phyloP scores from a whole-genome alignment of 345 rosid species.

The Linum usitatissimum region DNA sequence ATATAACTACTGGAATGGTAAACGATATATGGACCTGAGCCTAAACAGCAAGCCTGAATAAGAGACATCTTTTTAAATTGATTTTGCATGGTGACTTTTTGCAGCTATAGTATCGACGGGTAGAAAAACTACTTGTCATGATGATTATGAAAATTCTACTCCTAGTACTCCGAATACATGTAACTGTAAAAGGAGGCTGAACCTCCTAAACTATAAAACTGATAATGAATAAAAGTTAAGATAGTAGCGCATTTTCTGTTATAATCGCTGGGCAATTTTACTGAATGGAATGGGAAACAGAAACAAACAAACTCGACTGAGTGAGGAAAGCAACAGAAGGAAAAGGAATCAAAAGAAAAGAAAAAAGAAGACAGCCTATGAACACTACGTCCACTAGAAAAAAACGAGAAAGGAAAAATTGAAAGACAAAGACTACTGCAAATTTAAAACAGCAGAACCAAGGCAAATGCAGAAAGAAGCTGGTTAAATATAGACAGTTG shows the following conservation, averaged over 20 bases:
- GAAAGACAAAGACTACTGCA: not conserved
- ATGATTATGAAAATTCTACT: too few relatives aligned
- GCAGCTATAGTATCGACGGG: too few relatives aligned
- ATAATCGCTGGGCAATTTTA: slow-evolving; percentile 1
- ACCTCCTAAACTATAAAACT: not conserved
- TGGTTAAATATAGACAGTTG: not conserved
- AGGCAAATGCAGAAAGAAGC: too few relatives aligned
- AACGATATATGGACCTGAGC: not conserved
- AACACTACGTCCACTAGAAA: too few relatives aligned
- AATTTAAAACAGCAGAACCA: too few relatives aligned
- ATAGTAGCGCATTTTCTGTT: not conserved
- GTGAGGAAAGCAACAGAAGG: not conserved
- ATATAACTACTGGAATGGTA: not conserved
- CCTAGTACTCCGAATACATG: not conserved
- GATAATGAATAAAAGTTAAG: not conserved
- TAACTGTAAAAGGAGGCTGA: not conserved
- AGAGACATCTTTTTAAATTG: too few relatives aligned
- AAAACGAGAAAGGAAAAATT: not conserved
- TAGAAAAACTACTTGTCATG: too few relatives aligned
- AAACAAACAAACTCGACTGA: not conserved
- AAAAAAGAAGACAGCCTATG: not conserved
- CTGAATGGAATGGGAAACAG: not conserved
- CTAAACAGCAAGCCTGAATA: too few relatives aligned
- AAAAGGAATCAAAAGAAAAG: not conserved
- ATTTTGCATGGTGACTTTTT: too few relatives aligned